These are phyloP conservation scores for Miscanthus lutarioriparius DNA, from an alignment of 176 grass and related monocot genomes.

Conservation along the genomic window DNA sequence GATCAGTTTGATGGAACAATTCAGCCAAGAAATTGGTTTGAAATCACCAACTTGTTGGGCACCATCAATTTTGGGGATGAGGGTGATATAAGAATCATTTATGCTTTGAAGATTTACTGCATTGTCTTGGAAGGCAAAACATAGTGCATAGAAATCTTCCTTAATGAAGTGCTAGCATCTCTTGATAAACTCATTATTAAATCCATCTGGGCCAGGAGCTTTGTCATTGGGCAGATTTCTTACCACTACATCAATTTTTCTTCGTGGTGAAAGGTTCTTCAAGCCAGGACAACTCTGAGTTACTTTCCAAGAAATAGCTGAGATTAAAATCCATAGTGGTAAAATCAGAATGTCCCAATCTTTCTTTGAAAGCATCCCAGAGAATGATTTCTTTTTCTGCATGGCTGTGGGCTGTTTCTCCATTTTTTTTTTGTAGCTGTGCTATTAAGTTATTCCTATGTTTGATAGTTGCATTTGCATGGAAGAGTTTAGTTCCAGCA, in stretches of 20 bases:
- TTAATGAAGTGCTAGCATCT: too few species aligned
- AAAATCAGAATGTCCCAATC: not conserved
- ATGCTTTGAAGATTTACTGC: accelerated
- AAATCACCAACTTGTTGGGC: too few species aligned
- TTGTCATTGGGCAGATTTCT: accelerated
- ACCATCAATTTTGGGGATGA: too few species aligned
- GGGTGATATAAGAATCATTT: too few species aligned
- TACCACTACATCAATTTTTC: not conserved
- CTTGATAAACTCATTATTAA: not conserved
- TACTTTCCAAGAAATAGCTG: accelerated
- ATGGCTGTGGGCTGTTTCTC: accelerated
- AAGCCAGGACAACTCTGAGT: accelerated
- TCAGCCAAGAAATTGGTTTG: too few species aligned
- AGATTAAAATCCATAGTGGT: accelerated
- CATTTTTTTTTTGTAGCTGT: accelerated
- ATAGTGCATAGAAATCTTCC: too few species aligned
- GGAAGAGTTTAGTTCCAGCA: not conserved
- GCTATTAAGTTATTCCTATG: not conserved
- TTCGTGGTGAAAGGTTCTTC: accelerated
- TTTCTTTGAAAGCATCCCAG: not conserved
- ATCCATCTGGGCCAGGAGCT: not conserved
- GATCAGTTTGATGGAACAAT: too few species aligned
- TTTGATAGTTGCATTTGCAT: not conserved
- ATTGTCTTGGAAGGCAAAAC: too few species aligned
- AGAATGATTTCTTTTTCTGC: accelerated